Evolutionary conservation across 2,329 filamentous ascomycete genomes (phyloP), one percentile per base, ranked within the genome.

Genomic region (Fusarium sp.): DNA sequence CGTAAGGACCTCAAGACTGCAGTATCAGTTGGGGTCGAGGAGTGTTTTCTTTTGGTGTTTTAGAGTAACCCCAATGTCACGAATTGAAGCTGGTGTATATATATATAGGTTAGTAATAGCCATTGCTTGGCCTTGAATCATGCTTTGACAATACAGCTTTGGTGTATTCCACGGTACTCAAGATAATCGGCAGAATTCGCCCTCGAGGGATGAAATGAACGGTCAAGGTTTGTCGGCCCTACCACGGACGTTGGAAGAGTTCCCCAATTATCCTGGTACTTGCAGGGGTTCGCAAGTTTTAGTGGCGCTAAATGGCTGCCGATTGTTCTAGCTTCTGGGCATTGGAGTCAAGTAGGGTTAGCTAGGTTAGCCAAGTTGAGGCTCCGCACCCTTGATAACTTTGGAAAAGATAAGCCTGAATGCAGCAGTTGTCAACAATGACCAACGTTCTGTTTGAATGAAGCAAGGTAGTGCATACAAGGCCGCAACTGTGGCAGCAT

Each of bases 151-250:
- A 24, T 26, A 45, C 17, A 24, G 7, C 20, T 17, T 59, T 15
- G 20, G 22, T 52, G 18, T 28, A 8, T 38, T 18, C 26, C 24
- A 32, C 36, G 41, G 6, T 12, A 34, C 44, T 18, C 48, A 26
- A 30, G 50, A 28, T 8, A 38, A 48, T 51, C 17, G 22, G 24
- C 36, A 44, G 28, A 20, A 44, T 22, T 51, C 26, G 32, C 17
- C 47, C 55, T 66, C 48, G 44, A 66, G 26, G 51, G 26, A 52
- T 59, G 41, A 50, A 70, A 70, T 65, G 45, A 45, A 42, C 64
- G 67, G 62, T 68, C 62, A 72, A 66, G 48, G 36, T 52, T 60
- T 58, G 51, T 55, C 71, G 71, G 71, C 55, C 62, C 59, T 74
- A 74, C 59, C 67, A 65, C 72, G 72, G 72, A 55, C 67, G 20